phyloP scores from a whole-genome alignment of 305 asterid genomes.

The Lippia alba region DNA sequence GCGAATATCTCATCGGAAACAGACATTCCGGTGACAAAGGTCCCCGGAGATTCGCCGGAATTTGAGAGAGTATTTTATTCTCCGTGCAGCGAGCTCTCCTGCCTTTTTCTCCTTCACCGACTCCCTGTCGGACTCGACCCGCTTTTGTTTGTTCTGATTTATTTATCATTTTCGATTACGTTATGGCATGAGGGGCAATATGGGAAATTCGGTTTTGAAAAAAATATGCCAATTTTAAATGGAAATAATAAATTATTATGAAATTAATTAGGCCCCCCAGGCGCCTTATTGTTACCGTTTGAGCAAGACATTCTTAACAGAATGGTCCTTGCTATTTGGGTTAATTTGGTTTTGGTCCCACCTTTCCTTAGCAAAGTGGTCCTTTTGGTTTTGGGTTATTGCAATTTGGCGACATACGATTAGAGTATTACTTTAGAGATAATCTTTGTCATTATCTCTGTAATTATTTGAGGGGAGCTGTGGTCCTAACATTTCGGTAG shows the following conservation, averaged over 20 bases:
- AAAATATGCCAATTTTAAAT: not conserved
- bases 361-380: constrained; percentile 22
- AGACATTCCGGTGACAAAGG: constrained; percentile 37
- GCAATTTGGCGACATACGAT: constrained; percentile 24
- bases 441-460: constrained; percentile 34
- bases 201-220: not conserved
- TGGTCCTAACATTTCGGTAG: constrained; percentile 28
- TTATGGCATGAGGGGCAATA: constrained; percentile 28
- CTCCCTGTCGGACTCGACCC: constrained; percentile 49
- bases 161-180: constrained; percentile 62
- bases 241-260: not conserved
- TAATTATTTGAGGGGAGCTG: constrained; percentile 27
- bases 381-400: constrained; percentile 30
- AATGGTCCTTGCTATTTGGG: not conserved
- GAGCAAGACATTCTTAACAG: constrained; percentile 2
- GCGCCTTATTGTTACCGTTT: no score
- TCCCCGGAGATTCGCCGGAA: constrained; percentile 44
- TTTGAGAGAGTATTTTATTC: constrained; percentile 18
- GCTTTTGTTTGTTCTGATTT: constrained; percentile 55
- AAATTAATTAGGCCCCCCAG: not conserved
- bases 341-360: constrained; percentile 27
- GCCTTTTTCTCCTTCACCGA: constrained; percentile 45
- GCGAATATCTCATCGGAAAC: not conserved
- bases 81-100: constrained; percentile 24
- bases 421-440: constrained; percentile 8